Conservation (phyloP, 2,329 filamentous ascomycete genomes). For the Calonectria pseudoreteaudii region DNA sequence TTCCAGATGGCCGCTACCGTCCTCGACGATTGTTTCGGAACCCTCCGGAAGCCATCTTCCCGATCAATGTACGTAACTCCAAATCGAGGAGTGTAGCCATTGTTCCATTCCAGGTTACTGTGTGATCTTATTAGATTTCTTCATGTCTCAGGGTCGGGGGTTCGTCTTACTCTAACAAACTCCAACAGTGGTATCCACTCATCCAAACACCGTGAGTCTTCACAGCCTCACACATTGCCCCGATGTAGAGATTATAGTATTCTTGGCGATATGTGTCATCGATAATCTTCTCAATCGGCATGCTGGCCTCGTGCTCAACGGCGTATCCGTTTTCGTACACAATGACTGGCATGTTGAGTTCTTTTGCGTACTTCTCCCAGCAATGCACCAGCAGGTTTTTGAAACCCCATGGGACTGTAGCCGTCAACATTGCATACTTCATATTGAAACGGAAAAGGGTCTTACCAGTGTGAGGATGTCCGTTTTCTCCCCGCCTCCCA, state of each 20-base stretch:
- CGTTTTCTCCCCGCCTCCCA: slow-evolving; percentile 10
- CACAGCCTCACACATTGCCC: slow-evolving; percentile 8
- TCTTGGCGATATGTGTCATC: slow-evolving; percentile 5
- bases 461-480: slow-evolving; percentile 6
- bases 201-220: slow-evolving; percentile 4
- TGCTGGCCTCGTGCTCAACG: neutral
- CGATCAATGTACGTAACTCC: neutral
- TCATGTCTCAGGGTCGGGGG: no score
- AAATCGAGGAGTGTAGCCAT: slow-evolving; percentile 11
- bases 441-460: no score
- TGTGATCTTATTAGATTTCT: neutral
- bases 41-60: neutral
- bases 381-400: slow-evolving; percentile 4
- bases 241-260: slow-evolving; percentile 6
- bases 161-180: slow-evolving; percentile 2
- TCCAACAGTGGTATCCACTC: slow-evolving; percentile 13
- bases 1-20: neutral
- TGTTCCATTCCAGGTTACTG: slow-evolving; percentile 9
- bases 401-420: slow-evolving; percentile 4
- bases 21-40: neutral
- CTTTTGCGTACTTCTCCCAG: slow-evolving; percentile 7
- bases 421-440: neutral
- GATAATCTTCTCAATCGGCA: neutral
- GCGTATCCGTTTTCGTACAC: slow-evolving; percentile 12
- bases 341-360: slow-evolving; percentile 9